Evolutionary conservation across 345 rosid genomes (phyloP).

Genomic region (Salix dunnii): DNA sequence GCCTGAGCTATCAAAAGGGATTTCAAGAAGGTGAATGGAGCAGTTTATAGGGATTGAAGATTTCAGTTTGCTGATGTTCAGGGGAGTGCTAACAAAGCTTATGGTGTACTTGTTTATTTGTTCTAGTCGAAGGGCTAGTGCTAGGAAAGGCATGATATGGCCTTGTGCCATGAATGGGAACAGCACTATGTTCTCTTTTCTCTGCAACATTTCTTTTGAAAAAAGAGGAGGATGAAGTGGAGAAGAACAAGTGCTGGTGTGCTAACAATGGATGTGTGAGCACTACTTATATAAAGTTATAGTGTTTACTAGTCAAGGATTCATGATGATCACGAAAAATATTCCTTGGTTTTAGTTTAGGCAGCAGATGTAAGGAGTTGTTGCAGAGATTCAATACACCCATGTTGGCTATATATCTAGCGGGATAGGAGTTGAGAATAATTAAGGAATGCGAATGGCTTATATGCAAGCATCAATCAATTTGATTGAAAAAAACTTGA

Average conservation of each 20-base stretch:
- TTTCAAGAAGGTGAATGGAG: slow-evolving; percentile 48
- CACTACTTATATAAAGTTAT: background rate
- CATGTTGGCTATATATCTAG: no score
- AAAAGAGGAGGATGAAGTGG: background rate
- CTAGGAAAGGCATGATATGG: slow-evolving; percentile 24
- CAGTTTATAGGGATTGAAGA: slow-evolving; percentile 46
- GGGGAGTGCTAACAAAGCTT: slow-evolving; percentile 7
- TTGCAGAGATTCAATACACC: no score
- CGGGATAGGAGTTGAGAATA: no score
- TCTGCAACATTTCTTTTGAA: slow-evolving; percentile 7
- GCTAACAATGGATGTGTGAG: background rate
- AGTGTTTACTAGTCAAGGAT: no score
- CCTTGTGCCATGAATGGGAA: slow-evolving; percentile 34
- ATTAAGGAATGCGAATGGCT: no score
- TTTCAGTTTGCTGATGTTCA: slow-evolving; percentile 6
- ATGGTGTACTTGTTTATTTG: background rate
- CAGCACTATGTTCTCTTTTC: slow-evolving; percentile 6
- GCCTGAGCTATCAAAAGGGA: slow-evolving; percentile 57
- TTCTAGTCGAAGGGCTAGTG: slow-evolving; percentile 15
- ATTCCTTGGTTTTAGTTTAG: no score
- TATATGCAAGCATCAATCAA: no score
- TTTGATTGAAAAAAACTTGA: no score
- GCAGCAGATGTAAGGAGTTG: no score
- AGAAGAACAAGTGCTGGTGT: background rate
- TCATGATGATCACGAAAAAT: no score